phyloP scores from a whole-genome alignment of 768 basidiomycete species.

The Tricholoma hemisulphureum region DNA sequence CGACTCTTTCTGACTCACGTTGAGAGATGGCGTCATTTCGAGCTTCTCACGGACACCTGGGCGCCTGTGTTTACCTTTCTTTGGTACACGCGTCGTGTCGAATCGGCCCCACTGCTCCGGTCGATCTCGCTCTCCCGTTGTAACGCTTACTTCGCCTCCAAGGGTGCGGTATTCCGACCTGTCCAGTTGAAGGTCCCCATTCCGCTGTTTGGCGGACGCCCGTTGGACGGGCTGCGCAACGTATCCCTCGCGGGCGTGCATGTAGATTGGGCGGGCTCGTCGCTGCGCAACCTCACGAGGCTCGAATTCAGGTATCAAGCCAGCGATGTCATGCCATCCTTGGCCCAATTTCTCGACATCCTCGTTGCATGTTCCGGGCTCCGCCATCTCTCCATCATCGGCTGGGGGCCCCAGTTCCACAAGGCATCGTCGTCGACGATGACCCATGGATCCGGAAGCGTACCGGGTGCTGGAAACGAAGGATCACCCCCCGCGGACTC shows the following conservation, averaged over 20 bases:
- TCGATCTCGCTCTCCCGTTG: slow-evolving; percentile 49
- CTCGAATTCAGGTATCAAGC: slow-evolving; percentile 59
- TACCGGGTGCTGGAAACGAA: too few relatives aligned
- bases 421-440: too few relatives aligned
- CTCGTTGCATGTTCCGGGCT: slow-evolving; percentile 42
- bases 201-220: slow-evolving; percentile 43
- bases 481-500: too few relatives aligned
- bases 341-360: slow-evolving; percentile 45
- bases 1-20: slow-evolving; percentile 44
- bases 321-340: slow-evolving; percentile 52
- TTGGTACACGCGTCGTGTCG: slow-evolving; percentile 32
- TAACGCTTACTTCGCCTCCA: slow-evolving; percentile 54
- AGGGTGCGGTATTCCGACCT: slow-evolving; percentile 46
- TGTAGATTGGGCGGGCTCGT: slow-evolving; percentile 47
- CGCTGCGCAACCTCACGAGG: slow-evolving; percentile 41
- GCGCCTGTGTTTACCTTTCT: slow-evolving; percentile 55
- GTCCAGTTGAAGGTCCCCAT: slow-evolving; percentile 37
- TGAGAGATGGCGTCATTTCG: slow-evolving; percentile 45
- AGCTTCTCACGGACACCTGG: slow-evolving; percentile 62
- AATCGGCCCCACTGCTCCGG: slow-evolving; percentile 37
- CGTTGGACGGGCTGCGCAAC: slow-evolving; percentile 33
- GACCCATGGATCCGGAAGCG: too few relatives aligned
- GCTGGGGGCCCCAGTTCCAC: slow-evolving; percentile 48
- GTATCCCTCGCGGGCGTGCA: slow-evolving; percentile 57
- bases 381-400: slow-evolving; percentile 44